Evolutionary conservation across 768 basidiomycete species (phyloP), one percentile per base, ranked within the genome.

Genomic region (Lentinula sp.): DNA sequence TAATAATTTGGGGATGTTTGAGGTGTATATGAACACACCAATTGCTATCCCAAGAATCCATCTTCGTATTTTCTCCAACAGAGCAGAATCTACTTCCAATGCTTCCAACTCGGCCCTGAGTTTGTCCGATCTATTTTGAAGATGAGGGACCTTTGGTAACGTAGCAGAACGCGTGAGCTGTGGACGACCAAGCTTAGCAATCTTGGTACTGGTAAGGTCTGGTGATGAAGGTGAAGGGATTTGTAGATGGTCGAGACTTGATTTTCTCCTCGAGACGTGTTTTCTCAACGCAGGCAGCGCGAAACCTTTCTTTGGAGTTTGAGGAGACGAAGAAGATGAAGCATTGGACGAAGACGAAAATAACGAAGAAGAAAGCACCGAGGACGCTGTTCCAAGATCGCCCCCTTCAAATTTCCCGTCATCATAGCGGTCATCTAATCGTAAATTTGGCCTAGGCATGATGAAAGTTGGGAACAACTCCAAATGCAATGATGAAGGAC

Each of bases 21-120:
- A 23, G 28, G 28, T 28, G 64, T 35, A 46, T 10, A 62, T 51
- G 36, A 35, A 72, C 79, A 65, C 69, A 81, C 88, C 90, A 57
- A 91, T 77, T 49, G 80, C 84, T 52, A 92, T 78, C 15, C 85
- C 79, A 59, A 88, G 70, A 1, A 86, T 82, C 91, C 91, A 93
- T 58, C 84, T 72, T 28, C 80, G 77, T 69, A 93, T 77, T 57
- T 74, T 81, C 33, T 66, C 66, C 13, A 84, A 62, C 18, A 79
- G 81, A 33, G 77, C 78, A 2, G 71, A 66, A 18, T 84, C 76
- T 42, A 90, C 77, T 5, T 76, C 70, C 12, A 88, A 74, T 8
- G 76, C 73, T 50, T 75, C 68, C 4, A 77, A 61, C 52, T 79
- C 78, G 8, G 71, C 68, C 46, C 69, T 70, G 37, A 73, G 69